Percentiles rank a stretch among this genome's conserved stretches.
Conservation (phyloP, 257 asterid species). For the Solanum piurae region DNA sequence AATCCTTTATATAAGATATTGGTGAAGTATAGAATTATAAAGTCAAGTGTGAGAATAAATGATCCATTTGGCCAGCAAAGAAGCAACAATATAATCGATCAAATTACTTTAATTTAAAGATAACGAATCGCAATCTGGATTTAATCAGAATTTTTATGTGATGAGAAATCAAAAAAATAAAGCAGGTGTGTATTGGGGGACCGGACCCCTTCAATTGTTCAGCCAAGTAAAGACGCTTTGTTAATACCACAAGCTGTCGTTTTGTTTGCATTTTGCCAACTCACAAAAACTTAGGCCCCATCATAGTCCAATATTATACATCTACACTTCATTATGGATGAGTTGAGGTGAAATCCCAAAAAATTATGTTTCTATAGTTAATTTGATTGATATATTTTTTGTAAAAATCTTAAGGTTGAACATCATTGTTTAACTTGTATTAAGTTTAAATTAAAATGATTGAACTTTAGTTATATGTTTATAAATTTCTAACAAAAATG, state of each 20-base stretch:
- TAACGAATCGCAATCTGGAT: no score
- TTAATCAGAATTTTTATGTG: no score
- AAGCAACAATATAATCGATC: background rate
- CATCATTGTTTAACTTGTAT: background rate
- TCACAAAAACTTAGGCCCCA: background rate
- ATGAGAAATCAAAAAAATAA: no score
- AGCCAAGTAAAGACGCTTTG: background rate
- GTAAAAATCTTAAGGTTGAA: background rate
- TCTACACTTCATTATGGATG: background rate
- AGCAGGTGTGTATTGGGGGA: background rate
- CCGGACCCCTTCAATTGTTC: background rate
- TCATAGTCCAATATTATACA: background rate
- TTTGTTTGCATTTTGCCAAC: background rate
- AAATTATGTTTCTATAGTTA: background rate
- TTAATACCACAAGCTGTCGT: background rate
- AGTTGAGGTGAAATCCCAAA: background rate
- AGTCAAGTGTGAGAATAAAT: background rate
- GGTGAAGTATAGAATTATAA: background rate
- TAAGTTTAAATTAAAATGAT: no score
- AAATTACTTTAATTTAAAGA: no score
- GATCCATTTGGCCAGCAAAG: background rate
- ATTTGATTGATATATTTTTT: background rate
- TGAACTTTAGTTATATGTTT: background rate
- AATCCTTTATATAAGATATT: background rate
- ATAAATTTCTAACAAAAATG: no score